Percentiles rank a stretch among this genome's conserved stretches.
These are phyloP conservation scores for Psidium guajava DNA, from an alignment of 345 rosid species.

Conservation along the genomic window DNA sequence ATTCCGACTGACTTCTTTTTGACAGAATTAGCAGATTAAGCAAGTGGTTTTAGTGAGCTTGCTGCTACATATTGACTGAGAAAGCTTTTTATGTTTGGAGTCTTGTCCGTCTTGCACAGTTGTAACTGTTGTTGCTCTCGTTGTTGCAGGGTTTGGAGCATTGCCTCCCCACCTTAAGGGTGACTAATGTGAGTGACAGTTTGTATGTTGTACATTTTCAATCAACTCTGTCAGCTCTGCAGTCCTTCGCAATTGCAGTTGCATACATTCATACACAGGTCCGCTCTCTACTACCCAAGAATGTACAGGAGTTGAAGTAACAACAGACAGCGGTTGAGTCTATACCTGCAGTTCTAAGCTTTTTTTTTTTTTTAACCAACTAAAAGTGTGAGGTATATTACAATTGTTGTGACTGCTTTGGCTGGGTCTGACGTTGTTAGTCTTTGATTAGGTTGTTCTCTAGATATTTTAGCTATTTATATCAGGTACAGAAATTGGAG, in stretches of 20 bases:
- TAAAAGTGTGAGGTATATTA: background rate
- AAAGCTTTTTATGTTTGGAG: background rate
- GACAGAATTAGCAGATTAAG: background rate
- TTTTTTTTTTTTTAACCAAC: background rate
- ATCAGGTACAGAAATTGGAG: background rate
- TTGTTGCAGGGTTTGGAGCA: slow-evolving; percentile 39
- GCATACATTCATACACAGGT: slow-evolving; percentile 68
- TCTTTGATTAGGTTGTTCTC: background rate
- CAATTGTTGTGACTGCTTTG: background rate
- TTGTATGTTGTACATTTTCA: slow-evolving; percentile 65
- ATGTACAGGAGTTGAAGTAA: slow-evolving; percentile 13
- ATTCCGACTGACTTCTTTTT: background rate
- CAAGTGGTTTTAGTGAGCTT: background rate
- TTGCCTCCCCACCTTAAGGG: slow-evolving; percentile 43
- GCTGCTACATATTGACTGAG: background rate
- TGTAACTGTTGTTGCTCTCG: background rate
- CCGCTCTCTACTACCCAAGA: slow-evolving; percentile 36
- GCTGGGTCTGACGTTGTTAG: background rate
- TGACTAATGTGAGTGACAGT: slow-evolving; percentile 57
- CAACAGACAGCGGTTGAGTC: background rate
- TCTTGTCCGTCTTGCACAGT: background rate
- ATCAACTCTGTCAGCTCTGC: slow-evolving; percentile 66
- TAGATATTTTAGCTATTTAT: background rate
- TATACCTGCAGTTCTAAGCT: background rate
- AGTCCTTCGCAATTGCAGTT: slow-evolving; percentile 72